These are phyloP conservation scores for Trebouxia sp. DNA, from an alignment of 139 green algal species.

Conservation along the genomic window DNA sequence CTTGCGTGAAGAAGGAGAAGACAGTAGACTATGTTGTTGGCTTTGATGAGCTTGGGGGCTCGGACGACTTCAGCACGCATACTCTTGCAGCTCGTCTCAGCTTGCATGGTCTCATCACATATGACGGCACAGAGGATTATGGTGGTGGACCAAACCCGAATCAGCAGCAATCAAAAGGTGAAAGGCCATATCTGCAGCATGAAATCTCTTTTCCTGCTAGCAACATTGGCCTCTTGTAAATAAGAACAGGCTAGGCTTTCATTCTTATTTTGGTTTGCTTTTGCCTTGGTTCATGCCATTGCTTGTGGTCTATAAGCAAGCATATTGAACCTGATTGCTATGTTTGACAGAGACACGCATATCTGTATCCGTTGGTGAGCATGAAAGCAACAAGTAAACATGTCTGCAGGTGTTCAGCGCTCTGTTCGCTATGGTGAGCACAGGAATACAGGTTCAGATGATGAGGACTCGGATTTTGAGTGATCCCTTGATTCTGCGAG, in stretches of 20 bases:
- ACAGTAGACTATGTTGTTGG: slow-evolving; percentile 81
- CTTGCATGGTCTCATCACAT: not conserved
- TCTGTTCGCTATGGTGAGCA: not conserved
- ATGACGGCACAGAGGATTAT: slow-evolving; percentile 4
- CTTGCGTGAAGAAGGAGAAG: slow-evolving; percentile 81
- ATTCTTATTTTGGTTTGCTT: not conserved
- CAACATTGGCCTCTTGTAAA: no score
- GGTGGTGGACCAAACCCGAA: not conserved
- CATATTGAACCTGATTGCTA: not conserved
- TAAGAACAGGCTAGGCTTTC: no score
- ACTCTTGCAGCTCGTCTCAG: not conserved
- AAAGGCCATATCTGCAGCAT: not conserved
- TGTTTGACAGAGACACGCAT: not conserved
- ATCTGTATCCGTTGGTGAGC: not conserved
- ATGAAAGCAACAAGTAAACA: not conserved
- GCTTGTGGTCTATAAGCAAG: not conserved
- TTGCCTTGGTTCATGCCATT: not conserved
- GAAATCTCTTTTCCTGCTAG: no score
- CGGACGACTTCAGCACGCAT: slow-evolving; percentile 59
- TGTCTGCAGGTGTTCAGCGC: not conserved
- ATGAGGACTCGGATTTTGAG: slow-evolving; percentile 33
- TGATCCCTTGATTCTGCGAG: no score
- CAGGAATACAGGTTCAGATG: not conserved
- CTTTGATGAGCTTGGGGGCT: slow-evolving; percentile 86
- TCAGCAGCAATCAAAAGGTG: not conserved